Evolutionary conservation across 441 rosid species (phyloP).

Genomic region (Erodium trifolium): DNA sequence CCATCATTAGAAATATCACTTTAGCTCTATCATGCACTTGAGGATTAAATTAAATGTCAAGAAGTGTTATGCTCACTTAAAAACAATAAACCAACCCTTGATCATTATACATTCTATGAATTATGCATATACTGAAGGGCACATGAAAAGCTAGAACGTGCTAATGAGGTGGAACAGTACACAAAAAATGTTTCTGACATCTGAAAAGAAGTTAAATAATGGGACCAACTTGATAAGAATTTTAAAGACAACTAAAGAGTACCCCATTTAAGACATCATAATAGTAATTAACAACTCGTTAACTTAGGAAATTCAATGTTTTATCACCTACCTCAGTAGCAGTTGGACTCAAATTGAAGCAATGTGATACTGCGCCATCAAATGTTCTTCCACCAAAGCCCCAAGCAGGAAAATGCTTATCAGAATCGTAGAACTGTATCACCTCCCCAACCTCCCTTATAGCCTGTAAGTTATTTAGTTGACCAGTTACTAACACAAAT

Average conservation of each 20-base stretch:
- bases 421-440: constrained; percentile 73
- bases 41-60: background rate
- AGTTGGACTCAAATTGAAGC: constrained; percentile 58
- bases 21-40: background rate
- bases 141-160: background rate
- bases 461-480: constrained; percentile 40
- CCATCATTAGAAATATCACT: background rate
- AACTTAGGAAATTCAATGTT: background rate
- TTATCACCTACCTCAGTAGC: constrained; percentile 43
- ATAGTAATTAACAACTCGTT: background rate
- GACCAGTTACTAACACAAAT: background rate
- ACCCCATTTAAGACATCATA: background rate
- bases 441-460: constrained; percentile 80
- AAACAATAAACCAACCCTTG: background rate
- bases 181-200: background rate
- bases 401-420: constrained; percentile 70
- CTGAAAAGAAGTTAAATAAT: background rate
- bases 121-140: background rate
- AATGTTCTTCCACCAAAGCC: constrained; percentile 74
- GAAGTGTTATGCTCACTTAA: background rate
- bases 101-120: background rate
- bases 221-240: background rate
- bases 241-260: background rate
- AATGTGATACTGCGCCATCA: constrained; percentile 55
- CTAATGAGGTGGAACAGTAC: background rate